phyloP scores from a whole-genome alignment of 345 rosid species.

The Ricinus communis region DNA sequence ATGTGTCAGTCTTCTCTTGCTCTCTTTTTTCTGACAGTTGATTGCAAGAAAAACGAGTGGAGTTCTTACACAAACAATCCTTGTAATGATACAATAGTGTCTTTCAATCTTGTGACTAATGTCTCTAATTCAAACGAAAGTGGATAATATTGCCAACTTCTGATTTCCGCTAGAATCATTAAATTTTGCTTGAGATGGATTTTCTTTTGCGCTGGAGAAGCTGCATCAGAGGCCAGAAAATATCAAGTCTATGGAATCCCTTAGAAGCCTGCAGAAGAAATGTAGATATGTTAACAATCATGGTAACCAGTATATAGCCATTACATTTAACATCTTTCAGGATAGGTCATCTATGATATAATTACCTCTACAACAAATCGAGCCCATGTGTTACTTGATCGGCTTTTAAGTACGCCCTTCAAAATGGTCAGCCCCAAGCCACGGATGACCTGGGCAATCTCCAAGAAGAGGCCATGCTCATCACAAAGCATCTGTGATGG shows the following conservation, averaged over 20 bases:
- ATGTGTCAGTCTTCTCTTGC: background rate
- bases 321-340: no score
- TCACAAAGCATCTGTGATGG: conserved; percentile 60
- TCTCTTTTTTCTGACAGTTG: background rate
- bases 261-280: conserved; percentile 40
- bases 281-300: background rate
- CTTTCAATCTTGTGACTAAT: background rate
- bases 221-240: conserved; percentile 76
- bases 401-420: conserved; percentile 46
- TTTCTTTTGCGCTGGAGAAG: conserved; percentile 44
- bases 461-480: conserved; percentile 48
- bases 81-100: conserved; percentile 1
- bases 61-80: conserved; percentile 12
- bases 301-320: background rate
- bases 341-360: no score
- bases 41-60: background rate
- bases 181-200: conserved; percentile 32
- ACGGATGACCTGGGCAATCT: conserved; percentile 56
- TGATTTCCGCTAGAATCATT: background rate
- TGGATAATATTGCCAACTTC: background rate
- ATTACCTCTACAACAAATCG: conserved; percentile 62
- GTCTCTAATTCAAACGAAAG: background rate
- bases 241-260: conserved; percentile 60
- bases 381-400: conserved; percentile 51
- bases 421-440: conserved; percentile 44